These are phyloP conservation scores for Sordaria brevicollis DNA, from an alignment of 495 filamentous ascomycete species.

Conservation along the genomic window DNA sequence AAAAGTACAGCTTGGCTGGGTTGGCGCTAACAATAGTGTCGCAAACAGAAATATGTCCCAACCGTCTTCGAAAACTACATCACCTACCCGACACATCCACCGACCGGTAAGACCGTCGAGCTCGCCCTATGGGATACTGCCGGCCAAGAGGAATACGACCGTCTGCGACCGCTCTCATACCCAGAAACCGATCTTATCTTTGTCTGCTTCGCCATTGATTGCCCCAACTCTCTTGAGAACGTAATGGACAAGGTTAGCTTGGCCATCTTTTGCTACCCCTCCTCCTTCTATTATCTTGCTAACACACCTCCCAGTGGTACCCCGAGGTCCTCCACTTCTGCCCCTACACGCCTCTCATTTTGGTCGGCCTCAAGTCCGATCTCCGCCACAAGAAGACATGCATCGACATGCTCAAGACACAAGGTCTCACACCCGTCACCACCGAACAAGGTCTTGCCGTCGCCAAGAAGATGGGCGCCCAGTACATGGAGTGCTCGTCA, in stretches of 20 bases:
- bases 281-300: constrained; percentile 2
- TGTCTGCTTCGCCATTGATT: constrained; percentile 98
- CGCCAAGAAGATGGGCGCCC: constrained; percentile 82
- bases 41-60: constrained; percentile 88
- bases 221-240: constrained; percentile 94
- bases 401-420: constrained; percentile 96
- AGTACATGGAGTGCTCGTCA: constrained; percentile 95
- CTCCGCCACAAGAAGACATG: constrained; percentile 87
- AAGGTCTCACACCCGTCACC: constrained; percentile 90
- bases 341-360: constrained; percentile 88
- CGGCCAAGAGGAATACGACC: constrained; percentile 97
- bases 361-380: constrained; percentile 93
- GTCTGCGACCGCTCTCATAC: constrained; percentile 88
- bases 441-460: constrained; percentile 80
- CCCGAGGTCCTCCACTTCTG: constrained; percentile 98
- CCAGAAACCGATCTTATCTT: constrained; percentile 96
- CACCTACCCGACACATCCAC: constrained; percentile 80
- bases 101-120: constrained; percentile 86
- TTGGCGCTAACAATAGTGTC: not conserved
- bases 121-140: constrained; percentile 97
- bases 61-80: constrained; percentile 99
- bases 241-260: constrained; percentile 88
- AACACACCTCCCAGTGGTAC: constrained; percentile 63
- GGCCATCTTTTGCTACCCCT: not conserved
- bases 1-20: not conserved